A percentile compares a stretch with the other conserved stretches of the same genome.
These are phyloP conservation scores for Globisporangium rhizosaccharum DNA, from an alignment of 352 stramenopile species.

Conservation along the genomic window DNA sequence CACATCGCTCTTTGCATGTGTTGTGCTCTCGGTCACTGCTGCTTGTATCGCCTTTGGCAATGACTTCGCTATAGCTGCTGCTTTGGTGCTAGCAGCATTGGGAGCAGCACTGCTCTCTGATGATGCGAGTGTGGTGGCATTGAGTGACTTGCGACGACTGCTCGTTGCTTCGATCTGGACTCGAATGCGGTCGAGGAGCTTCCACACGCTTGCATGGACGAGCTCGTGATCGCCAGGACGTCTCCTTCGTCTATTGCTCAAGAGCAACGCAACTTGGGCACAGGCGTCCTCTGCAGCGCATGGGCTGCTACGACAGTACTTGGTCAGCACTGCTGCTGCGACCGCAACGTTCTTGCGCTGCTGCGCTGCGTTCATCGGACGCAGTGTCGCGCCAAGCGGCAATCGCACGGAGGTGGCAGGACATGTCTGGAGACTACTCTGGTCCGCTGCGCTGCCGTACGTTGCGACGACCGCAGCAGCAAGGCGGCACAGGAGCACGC, in stretches of 20 bases:
- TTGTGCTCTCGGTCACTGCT: neutral
- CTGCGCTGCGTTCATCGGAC: slow-evolving; percentile 6
- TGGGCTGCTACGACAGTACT: neutral
- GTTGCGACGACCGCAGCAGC: slow-evolving; percentile 16
- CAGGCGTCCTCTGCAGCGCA: neutral
- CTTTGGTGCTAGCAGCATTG: neutral
- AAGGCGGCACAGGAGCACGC: slow-evolving; percentile 33
- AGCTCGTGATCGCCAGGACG: neutral
- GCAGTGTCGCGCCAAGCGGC: neutral
- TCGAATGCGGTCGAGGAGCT: slow-evolving; percentile 10
- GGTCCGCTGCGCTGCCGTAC: neutral
- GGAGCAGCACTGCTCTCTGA: neutral
- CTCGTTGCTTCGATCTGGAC: neutral
- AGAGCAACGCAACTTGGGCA: slow-evolving; percentile 1
- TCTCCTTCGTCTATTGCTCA: neutral
- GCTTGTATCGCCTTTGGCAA: neutral
- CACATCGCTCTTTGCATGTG: neutral
- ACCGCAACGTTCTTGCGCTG: slow-evolving; percentile 7
- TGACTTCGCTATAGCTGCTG: neutral
- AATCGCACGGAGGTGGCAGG: neutral
- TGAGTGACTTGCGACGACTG: neutral
- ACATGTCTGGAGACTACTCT: neutral
- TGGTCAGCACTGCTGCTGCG: slow-evolving; percentile 6
- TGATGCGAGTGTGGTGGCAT: neutral
- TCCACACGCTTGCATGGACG: neutral